Evolutionary conservation across 2,329 filamentous ascomycete genomes (phyloP).

Genomic region (Diaporthe citriasiana): DNA sequence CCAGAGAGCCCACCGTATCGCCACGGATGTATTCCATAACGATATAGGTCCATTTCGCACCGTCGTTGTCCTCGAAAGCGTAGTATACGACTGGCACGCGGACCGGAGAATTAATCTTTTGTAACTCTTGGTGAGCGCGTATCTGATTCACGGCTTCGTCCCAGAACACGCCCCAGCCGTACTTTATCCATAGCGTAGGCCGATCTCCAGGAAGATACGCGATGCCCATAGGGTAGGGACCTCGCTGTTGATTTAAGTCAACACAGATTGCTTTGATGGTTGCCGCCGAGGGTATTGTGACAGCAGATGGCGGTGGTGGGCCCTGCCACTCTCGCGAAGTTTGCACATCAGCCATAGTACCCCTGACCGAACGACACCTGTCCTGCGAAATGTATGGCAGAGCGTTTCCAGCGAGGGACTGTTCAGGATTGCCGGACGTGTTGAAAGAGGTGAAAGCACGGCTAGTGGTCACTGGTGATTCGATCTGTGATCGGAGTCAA

Average conservation of each 20-base stretch:
- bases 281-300: constrained; percentile 10
- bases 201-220: neutral
- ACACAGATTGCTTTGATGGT: constrained; percentile 3
- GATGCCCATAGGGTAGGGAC: neutral
- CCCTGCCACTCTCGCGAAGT: constrained; percentile 5
- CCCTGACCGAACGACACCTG: neutral
- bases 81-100: constrained; percentile 7
- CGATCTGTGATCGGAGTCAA: constrained; percentile 4
- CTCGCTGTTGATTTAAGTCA: neutral
- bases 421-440: neutral
- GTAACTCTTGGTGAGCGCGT: constrained; percentile 12
- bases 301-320: neutral
- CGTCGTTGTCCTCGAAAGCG: neutral
- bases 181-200: constrained; percentile 18
- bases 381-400: neutral
- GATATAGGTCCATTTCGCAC: neutral
- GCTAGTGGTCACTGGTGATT: neutral
- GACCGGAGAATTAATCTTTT: constrained; percentile 21
- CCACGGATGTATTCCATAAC: constrained; percentile 15
- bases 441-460: neutral
- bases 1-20: neutral
- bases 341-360: constrained; percentile 9
- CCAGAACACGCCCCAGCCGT: neutral
- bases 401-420: neutral
- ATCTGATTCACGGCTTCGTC: neutral